Evolutionary conservation across 2,329 filamentous ascomycete genomes (phyloP).

Genomic region (Colletotrichum lentis): DNA sequence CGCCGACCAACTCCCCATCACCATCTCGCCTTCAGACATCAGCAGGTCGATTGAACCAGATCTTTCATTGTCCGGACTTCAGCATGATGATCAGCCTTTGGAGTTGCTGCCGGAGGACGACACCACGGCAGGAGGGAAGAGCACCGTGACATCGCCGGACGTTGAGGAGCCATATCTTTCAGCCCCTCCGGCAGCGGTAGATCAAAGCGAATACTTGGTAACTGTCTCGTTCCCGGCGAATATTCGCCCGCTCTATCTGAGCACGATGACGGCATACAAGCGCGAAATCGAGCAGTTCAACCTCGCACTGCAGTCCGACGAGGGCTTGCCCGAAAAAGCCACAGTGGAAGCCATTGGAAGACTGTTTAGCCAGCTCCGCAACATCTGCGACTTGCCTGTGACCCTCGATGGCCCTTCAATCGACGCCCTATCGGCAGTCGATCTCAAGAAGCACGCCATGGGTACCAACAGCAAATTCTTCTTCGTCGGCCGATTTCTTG

Average conservation of each 20-base stretch:
- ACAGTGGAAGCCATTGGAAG: slow-evolving; percentile 57
- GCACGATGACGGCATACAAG: slow-evolving; percentile 56
- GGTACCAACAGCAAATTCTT: slow-evolving; percentile 68
- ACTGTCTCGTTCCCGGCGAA: slow-evolving; percentile 66
- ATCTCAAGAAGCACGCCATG: slow-evolving; percentile 61
- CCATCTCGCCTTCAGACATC: slow-evolving; percentile 52
- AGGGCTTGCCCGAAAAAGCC: slow-evolving; percentile 40
- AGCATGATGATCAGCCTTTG: slow-evolving; percentile 22
- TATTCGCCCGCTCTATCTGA: slow-evolving; percentile 61
- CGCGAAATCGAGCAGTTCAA: slow-evolving; percentile 57
- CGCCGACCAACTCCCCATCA: slow-evolving; percentile 43
- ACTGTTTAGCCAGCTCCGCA: slow-evolving; percentile 60
- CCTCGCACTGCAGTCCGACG: slow-evolving; percentile 18
- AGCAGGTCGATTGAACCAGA: slow-evolving; percentile 44
- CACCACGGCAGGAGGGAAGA: slow-evolving; percentile 20
- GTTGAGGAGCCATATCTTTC: slow-evolving; percentile 28
- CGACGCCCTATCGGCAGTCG: slow-evolving; percentile 49
- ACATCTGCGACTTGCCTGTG: slow-evolving; percentile 66
- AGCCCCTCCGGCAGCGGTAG: slow-evolving; percentile 36
- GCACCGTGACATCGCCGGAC: slow-evolving; percentile 28
- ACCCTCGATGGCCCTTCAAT: slow-evolving; percentile 57
- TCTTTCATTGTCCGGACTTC: slow-evolving; percentile 35
- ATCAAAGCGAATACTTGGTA: slow-evolving; percentile 57
- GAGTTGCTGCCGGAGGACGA: slow-evolving; percentile 28
- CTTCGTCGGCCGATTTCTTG: slow-evolving; percentile 65